Evolutionary conservation across 2,329 filamentous ascomycete genomes (phyloP).

Genomic region (Elsinoe australis): DNA sequence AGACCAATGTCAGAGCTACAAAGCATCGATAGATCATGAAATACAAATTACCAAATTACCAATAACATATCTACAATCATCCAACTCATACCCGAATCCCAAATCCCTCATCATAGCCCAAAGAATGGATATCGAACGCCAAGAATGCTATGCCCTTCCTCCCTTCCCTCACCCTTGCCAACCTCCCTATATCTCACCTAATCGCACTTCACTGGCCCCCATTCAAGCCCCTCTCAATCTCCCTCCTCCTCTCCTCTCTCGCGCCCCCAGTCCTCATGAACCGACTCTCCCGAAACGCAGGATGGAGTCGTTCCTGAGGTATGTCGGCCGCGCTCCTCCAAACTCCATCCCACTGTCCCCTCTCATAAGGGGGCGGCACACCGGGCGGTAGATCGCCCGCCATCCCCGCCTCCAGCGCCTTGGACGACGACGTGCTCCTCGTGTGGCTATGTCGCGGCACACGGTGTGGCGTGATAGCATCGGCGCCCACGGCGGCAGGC

Average conservation of each 20-base stretch:
- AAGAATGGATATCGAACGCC: constrained; percentile 8
- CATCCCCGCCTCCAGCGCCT: constrained; percentile 9
- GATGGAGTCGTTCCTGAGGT: constrained; percentile 7
- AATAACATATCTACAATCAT: neutral
- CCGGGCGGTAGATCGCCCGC: neutral
- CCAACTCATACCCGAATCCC: neutral
- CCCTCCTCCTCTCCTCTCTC: constrained; percentile 8
- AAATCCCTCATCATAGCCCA: neutral
- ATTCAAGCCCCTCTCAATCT: constrained; percentile 15
- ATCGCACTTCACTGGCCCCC: neutral
- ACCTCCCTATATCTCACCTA: neutral
- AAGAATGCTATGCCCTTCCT: neutral
- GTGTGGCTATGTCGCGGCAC: constrained; percentile 8
- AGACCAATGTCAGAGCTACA: too few species aligned
- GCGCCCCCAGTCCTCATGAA: constrained; percentile 12
- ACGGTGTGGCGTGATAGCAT: neutral
- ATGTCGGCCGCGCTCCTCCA: constrained; percentile 6
- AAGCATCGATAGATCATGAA: too few species aligned
- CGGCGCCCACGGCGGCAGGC: neutral
- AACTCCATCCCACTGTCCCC: constrained; percentile 15
- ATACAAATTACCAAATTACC: too few species aligned
- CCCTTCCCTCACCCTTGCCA: neutral
- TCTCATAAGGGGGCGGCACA: constrained; percentile 6
- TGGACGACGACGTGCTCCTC: constrained; percentile 2
- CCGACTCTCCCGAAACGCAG: constrained; percentile 11